phyloP scores from a whole-genome alignment of 2,329 filamentous ascomycete species.

The Fusarium virguliforme region DNA sequence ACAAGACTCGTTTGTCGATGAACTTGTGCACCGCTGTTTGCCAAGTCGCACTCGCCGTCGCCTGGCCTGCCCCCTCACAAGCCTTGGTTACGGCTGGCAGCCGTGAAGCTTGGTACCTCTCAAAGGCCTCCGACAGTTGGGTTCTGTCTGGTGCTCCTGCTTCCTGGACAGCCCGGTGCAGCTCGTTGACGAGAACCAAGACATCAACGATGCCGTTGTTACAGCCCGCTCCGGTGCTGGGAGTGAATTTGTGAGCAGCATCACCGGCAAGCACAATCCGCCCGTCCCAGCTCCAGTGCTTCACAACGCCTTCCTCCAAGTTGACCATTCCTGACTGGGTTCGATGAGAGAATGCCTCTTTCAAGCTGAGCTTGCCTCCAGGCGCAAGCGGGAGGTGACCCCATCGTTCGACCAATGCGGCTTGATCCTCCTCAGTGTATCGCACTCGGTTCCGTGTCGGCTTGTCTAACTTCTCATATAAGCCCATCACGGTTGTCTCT shows the following conservation, averaged over 20 bases:
- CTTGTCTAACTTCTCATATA: constrained; percentile 42
- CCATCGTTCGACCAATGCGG: constrained; percentile 37
- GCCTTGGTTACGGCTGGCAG: constrained; percentile 29
- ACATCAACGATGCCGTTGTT: constrained; percentile 58
- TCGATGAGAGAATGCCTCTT: constrained; percentile 51
- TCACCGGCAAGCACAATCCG: constrained; percentile 58
- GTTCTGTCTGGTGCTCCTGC: not conserved
- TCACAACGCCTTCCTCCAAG: constrained; percentile 58
- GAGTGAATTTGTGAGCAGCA: constrained; percentile 58
- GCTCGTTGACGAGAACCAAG: constrained; percentile 51
- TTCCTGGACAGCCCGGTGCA: constrained; percentile 33
- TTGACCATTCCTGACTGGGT: constrained; percentile 52
- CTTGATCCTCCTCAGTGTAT: constrained; percentile 38
- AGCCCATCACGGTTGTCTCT: constrained; percentile 31
- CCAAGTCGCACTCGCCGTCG: constrained; percentile 38
- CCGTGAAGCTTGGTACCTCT: constrained; percentile 32
- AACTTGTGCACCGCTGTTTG: constrained; percentile 35
- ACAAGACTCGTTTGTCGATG: constrained; percentile 35
- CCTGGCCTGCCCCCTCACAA: constrained; percentile 15
- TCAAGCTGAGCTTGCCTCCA: constrained; percentile 48
- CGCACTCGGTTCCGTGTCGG: constrained; percentile 37
- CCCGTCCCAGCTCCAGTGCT: constrained; percentile 56
- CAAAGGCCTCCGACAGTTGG: constrained; percentile 28
- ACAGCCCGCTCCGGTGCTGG: constrained; percentile 55
- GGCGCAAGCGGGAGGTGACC: constrained; percentile 38